phyloP scores from a whole-genome alignment of 352 stramenopile species.

The Pythium diclinum region DNA sequence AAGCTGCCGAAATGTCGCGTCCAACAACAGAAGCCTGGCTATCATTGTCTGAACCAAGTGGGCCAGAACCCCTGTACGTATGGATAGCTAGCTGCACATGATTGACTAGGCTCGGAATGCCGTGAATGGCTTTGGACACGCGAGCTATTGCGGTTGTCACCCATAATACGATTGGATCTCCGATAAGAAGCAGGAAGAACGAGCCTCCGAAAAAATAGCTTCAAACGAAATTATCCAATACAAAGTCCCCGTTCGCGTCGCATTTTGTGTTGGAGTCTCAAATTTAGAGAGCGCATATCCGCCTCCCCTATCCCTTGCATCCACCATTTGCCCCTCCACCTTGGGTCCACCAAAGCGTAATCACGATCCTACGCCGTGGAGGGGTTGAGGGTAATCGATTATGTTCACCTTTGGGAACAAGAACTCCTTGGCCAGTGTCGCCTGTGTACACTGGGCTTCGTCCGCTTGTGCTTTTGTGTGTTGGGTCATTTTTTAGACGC shows the following conservation, averaged over 20 bases:
- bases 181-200: not conserved
- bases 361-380: not conserved
- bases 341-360: slow-evolving; percentile 1
- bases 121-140: not conserved
- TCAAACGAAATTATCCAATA: not conserved
- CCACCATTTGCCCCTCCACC: not conserved
- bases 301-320: slow-evolving; percentile 1
- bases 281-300: not conserved
- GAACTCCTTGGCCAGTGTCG: not conserved
- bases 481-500: not conserved
- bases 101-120: not conserved
- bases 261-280: not conserved
- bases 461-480: not conserved
- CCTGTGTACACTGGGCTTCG: not conserved
- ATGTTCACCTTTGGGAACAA: not conserved
- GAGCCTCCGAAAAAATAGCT: not conserved
- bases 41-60: not conserved
- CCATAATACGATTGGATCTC: not conserved
- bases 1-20: not conserved
- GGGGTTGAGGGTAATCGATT: not conserved
- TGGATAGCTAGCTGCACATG: no score
- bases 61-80: not conserved
- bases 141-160: not conserved
- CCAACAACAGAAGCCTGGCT: not conserved
- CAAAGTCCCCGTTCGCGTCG: not conserved